Evolutionary conservation across 2,329 filamentous ascomycete genomes (phyloP).

Genomic region (Alternaria infectoria): DNA sequence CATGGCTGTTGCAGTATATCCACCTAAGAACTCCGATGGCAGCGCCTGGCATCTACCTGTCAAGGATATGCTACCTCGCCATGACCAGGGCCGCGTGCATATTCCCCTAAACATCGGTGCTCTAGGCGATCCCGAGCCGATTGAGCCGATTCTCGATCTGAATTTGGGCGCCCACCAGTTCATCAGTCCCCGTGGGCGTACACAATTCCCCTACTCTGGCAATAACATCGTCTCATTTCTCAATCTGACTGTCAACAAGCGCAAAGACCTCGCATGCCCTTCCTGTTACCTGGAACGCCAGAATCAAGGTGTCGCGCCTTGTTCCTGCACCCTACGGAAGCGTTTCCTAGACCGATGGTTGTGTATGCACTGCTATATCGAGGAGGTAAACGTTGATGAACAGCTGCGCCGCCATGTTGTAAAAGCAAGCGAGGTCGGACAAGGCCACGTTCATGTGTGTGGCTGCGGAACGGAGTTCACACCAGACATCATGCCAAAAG

Average conservation of each 20-base stretch:
- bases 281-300: constrained; percentile 15
- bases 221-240: constrained; percentile 11
- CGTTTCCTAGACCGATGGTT: constrained; percentile 26
- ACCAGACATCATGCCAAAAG: not conserved
- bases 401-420: not conserved
- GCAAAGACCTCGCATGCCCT: constrained; percentile 18
- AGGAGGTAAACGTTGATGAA: not conserved
- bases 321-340: constrained; percentile 26
- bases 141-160: constrained; percentile 28
- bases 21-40: constrained; percentile 11
- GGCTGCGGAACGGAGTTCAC: constrained; percentile 3
- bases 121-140: constrained; percentile 19
- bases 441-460: constrained; percentile 4
- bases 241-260: not conserved
- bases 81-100: constrained; percentile 34
- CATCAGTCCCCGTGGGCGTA: constrained; percentile 17
- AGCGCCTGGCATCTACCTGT: constrained; percentile 11
- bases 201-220: constrained; percentile 19
- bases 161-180: constrained; percentile 20
- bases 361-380: constrained; percentile 19
- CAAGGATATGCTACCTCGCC: constrained; percentile 9
- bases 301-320: not conserved
- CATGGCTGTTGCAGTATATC: constrained; percentile 22
- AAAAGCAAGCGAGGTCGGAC: not conserved
- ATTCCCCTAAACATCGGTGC: constrained; percentile 15